Conservation (phyloP, 2,329 filamentous ascomycete genomes). For the Plectosphaerella sp. region DNA sequence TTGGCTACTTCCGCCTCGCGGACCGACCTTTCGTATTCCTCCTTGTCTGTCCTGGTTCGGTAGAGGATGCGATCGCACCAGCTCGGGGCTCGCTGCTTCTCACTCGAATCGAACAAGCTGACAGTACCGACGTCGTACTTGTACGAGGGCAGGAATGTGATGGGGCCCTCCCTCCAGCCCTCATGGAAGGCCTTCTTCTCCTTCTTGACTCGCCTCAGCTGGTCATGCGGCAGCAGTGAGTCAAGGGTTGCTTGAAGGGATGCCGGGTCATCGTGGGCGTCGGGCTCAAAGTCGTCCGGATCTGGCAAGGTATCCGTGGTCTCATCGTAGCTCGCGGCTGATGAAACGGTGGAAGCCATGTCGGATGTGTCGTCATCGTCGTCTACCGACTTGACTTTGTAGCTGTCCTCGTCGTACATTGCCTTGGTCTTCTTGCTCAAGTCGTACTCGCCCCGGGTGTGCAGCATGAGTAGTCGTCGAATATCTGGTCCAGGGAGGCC, state of each 20-base stretch:
- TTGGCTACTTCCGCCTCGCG: slow-evolving; percentile 63
- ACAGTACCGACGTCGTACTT: slow-evolving; percentile 97
- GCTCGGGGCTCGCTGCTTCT: slow-evolving; percentile 87
- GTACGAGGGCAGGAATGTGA: slow-evolving; percentile 89
- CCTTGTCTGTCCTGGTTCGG: slow-evolving; percentile 67
- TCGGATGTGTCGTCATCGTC: slow-evolving; percentile 39
- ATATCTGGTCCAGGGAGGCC: slow-evolving; percentile 89
- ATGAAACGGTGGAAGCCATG: slow-evolving; percentile 14
- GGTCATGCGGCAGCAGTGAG: slow-evolving; percentile 85
- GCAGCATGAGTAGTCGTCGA: slow-evolving; percentile 74
- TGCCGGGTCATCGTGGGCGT: slow-evolving; percentile 71
- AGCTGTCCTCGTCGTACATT: slow-evolving; percentile 36
- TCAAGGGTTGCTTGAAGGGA: slow-evolving; percentile 85
- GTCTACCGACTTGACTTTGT: slow-evolving; percentile 25
- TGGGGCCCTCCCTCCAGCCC: slow-evolving; percentile 85
- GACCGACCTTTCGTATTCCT: slow-evolving; percentile 58
- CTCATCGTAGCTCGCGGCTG: slow-evolving; percentile 30
- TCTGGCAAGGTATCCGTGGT: slow-evolving; percentile 46
- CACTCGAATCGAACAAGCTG: slow-evolving; percentile 88
- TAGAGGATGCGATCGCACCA: slow-evolving; percentile 97
- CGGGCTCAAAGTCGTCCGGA: slow-evolving; percentile 62
- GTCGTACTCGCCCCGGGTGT: slow-evolving; percentile 75
- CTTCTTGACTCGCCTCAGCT: slow-evolving; percentile 71
- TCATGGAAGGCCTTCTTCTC: slow-evolving; percentile 80
- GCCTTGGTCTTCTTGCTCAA: slow-evolving; percentile 37